Evolutionary conservation across 805 yeast species (phyloP).

Genomic region (Zygoascus ofunaensis): DNA sequence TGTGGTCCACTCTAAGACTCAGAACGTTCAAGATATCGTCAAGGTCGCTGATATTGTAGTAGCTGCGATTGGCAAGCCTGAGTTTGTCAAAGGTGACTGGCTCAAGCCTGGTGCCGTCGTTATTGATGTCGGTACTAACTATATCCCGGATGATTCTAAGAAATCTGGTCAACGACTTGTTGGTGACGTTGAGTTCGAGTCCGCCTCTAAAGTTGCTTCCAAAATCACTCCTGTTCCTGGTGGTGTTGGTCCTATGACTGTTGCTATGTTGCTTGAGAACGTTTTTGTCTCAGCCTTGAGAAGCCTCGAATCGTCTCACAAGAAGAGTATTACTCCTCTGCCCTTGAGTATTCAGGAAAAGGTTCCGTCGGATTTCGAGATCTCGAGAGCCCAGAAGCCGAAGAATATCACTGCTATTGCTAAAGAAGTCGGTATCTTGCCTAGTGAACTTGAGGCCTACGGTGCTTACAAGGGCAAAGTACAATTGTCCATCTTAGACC

Average conservation of each 20-base stretch:
- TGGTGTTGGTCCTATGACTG: conserved; percentile 99
- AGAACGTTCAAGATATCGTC: conserved; percentile 48
- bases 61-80: conserved; percentile 85
- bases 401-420: conserved; percentile 72
- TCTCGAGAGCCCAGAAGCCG: conserved; percentile 82
- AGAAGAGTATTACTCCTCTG: conserved; percentile 44
- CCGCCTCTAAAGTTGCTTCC: conserved; percentile 53
- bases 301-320: conserved; percentile 28
- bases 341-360: conserved; percentile 49
- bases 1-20: conserved; percentile 67
- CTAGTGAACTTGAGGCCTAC: conserved; percentile 73
- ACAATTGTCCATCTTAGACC: conserved; percentile 55
- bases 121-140: conserved; percentile 93
- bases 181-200: conserved; percentile 87
- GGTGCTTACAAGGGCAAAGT: conserved; percentile 90
- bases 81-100: conserved; percentile 80
- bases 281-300: conserved; percentile 71
- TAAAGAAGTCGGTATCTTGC: conserved; percentile 68
- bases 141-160: conserved; percentile 62
- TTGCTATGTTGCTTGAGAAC: conserved; percentile 85
- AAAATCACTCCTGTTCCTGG: conserved; percentile 96
- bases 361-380: conserved; percentile 86
- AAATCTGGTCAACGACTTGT: conserved; percentile 76
- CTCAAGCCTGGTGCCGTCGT: conserved; percentile 77
- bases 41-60: conserved; percentile 76